Evolutionary conservation across 768 basidiomycete genomes (phyloP).

Genomic region (Rhodosporidiobolus sp.): DNA sequence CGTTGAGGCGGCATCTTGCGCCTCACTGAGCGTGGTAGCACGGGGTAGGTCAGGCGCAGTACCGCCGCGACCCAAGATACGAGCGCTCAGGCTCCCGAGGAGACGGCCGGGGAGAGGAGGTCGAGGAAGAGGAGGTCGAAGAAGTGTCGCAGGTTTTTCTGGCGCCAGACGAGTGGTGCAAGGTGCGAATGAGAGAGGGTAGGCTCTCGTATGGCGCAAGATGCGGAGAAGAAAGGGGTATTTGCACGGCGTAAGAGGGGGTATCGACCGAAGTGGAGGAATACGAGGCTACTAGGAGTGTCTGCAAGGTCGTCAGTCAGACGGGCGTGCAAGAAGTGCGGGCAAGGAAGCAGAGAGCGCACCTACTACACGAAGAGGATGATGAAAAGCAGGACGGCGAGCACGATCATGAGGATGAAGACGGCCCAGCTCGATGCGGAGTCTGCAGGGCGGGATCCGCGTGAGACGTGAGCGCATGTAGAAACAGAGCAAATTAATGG

Average conservation of each 20-base stretch:
- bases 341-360: background rate
- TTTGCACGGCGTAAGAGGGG: conserved; percentile 6
- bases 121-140: too few species aligned
- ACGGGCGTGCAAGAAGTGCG: background rate
- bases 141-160: too few species aligned
- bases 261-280: conserved; percentile 2
- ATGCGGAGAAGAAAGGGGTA: background rate
- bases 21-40: too few species aligned
- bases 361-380: conserved; percentile 66
- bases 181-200: too few species aligned
- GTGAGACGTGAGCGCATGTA: too few species aligned
- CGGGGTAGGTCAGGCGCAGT: too few species aligned
- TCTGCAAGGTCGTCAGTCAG: too few species aligned
- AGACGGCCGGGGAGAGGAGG: too few species aligned
- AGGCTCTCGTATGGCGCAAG: background rate
- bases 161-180: too few species aligned
- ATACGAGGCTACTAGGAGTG: background rate
- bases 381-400: conserved; percentile 69
- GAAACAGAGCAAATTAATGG: background rate
- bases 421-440: conserved; percentile 89
- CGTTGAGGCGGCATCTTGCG: too few species aligned
- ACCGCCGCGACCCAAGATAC: too few species aligned
- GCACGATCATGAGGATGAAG: conserved; percentile 72
- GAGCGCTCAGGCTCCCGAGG: too few species aligned
- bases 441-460: conserved; percentile 54